These are phyloP conservation scores for Papiliotrema laurentii DNA, from an alignment of 1,284 basidiomycete genomes.

Conservation along the genomic window DNA sequence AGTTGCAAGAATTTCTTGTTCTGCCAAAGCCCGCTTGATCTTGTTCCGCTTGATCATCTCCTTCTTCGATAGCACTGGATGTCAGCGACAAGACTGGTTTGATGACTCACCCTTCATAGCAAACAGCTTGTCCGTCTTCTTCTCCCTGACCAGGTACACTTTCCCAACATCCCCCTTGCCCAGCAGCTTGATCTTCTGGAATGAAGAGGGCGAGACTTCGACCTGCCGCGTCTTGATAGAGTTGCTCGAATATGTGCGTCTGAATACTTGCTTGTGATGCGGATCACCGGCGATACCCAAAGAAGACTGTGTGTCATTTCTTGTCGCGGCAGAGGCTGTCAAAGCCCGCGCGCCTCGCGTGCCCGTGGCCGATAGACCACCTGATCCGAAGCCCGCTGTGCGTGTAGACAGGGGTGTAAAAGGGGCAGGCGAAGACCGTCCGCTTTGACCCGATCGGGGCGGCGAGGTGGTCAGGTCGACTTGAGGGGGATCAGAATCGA, in stretches of 20 bases:
- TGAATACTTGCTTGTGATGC: constrained; percentile 64
- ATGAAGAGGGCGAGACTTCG: constrained; percentile 84
- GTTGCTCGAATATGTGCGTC: constrained; percentile 92
- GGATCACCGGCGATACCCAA: constrained; percentile 14
- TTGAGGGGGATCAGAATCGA: not conserved
- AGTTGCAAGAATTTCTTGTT: constrained; percentile 93
- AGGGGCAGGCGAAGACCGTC: constrained; percentile 7
- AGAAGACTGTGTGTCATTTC: constrained; percentile 19
- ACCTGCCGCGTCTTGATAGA: constrained; percentile 92
- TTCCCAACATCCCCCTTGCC: constrained; percentile 95
- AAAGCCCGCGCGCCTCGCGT: constrained; percentile 23
- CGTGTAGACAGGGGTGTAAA: constrained; percentile 3
- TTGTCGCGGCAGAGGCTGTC: constrained; percentile 15
- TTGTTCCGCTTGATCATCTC: constrained; percentile 99
- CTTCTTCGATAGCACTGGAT: constrained; percentile 82
- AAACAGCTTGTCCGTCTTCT: constrained; percentile 86
- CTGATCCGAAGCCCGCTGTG: constrained; percentile 1
- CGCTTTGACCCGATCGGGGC: not conserved
- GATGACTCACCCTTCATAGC: constrained; percentile 87
- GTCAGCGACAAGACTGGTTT: not conserved
- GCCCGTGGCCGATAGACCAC: constrained; percentile 21
- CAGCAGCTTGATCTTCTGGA: constrained; percentile 89
- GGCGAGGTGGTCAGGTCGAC: not conserved
- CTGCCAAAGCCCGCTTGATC: constrained; percentile 92
- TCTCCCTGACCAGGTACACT: constrained; percentile 92